Conservation (phyloP, 306 rosid species). For the Casuarina glauca region DNA sequence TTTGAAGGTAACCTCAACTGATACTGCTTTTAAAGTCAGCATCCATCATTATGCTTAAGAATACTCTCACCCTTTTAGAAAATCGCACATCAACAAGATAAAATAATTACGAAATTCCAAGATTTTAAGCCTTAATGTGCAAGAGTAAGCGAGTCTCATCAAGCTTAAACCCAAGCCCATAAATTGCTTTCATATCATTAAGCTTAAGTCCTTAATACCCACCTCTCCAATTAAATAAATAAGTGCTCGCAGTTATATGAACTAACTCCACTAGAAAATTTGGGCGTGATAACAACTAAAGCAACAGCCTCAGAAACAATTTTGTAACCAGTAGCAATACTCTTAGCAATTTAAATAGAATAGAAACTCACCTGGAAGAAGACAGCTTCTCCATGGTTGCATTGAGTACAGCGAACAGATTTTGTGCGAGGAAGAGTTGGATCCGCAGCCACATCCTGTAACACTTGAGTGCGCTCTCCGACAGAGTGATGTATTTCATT, state of each 20-base stretch:
- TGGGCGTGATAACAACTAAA: neutral
- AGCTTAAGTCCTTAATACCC: neutral
- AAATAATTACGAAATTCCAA: neutral
- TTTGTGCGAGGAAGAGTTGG: conserved; percentile 99
- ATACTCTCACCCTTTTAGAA: neutral
- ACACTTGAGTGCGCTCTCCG: conserved; percentile 88
- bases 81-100: neutral
- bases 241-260: neutral
- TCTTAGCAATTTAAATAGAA: neutral
- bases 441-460: conserved; percentile 94
- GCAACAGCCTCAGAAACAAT: neutral
- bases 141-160: neutral
- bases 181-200: neutral
- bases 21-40: neutral
- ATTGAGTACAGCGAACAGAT: conserved; percentile 79
- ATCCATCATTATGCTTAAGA: neutral
- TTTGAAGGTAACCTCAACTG: neutral
- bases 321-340: neutral
- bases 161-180: neutral
- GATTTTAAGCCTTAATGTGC: neutral
- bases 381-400: conserved; percentile 98
- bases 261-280: neutral
- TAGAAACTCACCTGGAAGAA: conserved; percentile 75
- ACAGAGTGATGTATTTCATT: conserved; percentile 89
- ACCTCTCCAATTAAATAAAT: neutral